Percentiles rank a stretch among this genome's conserved stretches.
phyloP scores from a whole-genome alignment of 2,329 filamentous ascomycete species.

The Aureobasidium pullulans region DNA sequence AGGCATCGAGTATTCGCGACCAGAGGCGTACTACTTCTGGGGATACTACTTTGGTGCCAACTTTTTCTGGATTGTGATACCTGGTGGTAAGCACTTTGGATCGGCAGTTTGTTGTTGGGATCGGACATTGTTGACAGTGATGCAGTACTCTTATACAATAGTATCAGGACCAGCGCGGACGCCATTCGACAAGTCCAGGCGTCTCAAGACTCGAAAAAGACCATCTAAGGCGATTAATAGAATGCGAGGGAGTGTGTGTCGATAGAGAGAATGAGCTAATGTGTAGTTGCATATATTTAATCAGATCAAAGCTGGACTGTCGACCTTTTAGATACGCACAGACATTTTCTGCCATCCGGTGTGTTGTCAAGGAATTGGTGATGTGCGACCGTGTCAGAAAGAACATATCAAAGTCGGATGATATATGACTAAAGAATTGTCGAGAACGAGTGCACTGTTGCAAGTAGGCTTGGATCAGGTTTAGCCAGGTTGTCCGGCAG shows the following conservation, averaged over 20 bases:
- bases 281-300: background rate
- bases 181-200: constrained; percentile 31
- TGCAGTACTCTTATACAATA: constrained; percentile 31
- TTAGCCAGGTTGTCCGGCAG: too few species aligned
- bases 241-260: background rate
- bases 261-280: background rate
- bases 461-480: too few species aligned
- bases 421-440: too few species aligned
- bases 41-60: constrained; percentile 61
- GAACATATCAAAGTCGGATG: too few species aligned
- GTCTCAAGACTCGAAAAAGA: constrained; percentile 20
- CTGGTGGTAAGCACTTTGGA: constrained; percentile 39
- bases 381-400: too few species aligned
- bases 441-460: background rate
- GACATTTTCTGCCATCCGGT: background rate
- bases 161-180: constrained; percentile 28
- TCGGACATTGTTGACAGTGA: background rate
- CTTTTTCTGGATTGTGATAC: constrained; percentile 58
- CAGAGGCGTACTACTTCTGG: constrained; percentile 59
- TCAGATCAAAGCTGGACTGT: background rate
- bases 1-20: constrained; percentile 50
- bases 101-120: background rate
- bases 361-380: too few species aligned
- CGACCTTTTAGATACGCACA: background rate
- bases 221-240: background rate